Evolutionary conservation across 73 alveolate genomes (phyloP), one percentile per base, ranked within the genome.

Genomic region (Paramecium tetraurelia): DNA sequence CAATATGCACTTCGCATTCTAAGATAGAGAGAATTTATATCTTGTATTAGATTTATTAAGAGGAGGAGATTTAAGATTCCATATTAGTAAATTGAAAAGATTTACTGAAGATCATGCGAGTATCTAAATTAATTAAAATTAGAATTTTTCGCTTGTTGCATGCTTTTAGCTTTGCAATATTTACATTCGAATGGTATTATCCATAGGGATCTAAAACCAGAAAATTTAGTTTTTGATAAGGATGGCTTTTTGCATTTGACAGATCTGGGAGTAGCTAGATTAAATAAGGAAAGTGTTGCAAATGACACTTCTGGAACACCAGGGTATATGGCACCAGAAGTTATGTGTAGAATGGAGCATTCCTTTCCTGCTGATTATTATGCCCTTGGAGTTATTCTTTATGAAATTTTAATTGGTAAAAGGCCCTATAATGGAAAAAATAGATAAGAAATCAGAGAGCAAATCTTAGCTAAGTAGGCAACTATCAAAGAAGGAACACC

Each of bases 391-490:
- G 95, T 95, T 1, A 94, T 96, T 58, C 75, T 92, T 4, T 96
- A 96, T 69, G 97, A 95, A 85, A 71, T 90, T 27, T 92, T 95
- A 95, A 29, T 92, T 59, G 97, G 98, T 5, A 86, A 95, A 87
- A 86, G 96, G 77, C 99, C 99, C 12, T 97, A 97, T 93, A 90
- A 87, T 59, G 99, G 99, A 21, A 94, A 86, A 87, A 84, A 93
- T 36, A 75, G 96, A 48, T 86, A 96, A 72, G 99, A 97, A 89
- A 95, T 97, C 22, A 48, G 95, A 27, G 97, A 95, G 18, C 71
- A 89, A 86, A 92, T 97, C 9, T 41, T 96, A 20, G 85, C 93
- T 22, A 85, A 94, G 68, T 92, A 96, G 76, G 94, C 92, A 20
- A 89, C 95, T 40, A 88, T 97, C 33, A 96, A 97, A 16, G 95